A percentile compares a stretch with the other conserved stretches of the same genome.
These are phyloP conservation scores for Oxyria digyna DNA, from an alignment of 148 eudicot species.

Conservation along the genomic window DNA sequence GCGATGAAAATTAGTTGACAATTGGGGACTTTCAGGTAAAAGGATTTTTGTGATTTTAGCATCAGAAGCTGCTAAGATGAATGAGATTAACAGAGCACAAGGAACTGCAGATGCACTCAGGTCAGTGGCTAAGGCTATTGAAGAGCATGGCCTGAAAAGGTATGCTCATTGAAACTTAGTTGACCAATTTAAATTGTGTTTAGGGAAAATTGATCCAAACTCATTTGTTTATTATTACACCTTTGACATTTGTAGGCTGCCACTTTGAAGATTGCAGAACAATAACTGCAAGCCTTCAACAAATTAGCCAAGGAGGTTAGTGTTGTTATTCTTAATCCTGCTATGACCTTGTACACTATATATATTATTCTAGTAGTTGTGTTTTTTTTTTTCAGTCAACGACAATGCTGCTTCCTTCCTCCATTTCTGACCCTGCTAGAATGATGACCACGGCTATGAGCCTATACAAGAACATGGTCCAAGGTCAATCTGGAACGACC, in stretches of 20 bases:
- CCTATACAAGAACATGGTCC: constrained; percentile 45
- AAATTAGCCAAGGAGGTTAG: constrained; percentile 57
- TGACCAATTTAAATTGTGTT: background rate
- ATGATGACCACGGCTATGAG: constrained; percentile 47
- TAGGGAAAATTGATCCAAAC: background rate
- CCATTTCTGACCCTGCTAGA: constrained; percentile 38
- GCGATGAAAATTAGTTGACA: background rate
- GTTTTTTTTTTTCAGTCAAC: constrained; percentile 29
- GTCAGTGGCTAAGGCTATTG: background rate
- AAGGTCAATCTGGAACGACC: constrained; percentile 7
- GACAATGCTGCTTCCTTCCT: constrained; percentile 56
- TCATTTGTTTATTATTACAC: background rate
- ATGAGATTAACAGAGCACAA: constrained; percentile 30
- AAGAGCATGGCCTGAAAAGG: background rate
- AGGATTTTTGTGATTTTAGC: background rate
- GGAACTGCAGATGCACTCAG: constrained; percentile 41
- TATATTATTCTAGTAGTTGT: no score
- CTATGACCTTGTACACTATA: background rate
- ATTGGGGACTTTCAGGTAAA: background rate
- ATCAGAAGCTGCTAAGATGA: background rate
- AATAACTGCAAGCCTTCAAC: constrained; percentile 65
- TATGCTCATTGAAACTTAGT: background rate
- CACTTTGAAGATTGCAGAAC: constrained; percentile 68
- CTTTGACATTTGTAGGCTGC: constrained; percentile 72
- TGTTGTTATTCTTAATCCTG: background rate